phyloP scores from a whole-genome alignment of 768 basidiomycete genomes.

The Boletus vinaceobasis region DNA sequence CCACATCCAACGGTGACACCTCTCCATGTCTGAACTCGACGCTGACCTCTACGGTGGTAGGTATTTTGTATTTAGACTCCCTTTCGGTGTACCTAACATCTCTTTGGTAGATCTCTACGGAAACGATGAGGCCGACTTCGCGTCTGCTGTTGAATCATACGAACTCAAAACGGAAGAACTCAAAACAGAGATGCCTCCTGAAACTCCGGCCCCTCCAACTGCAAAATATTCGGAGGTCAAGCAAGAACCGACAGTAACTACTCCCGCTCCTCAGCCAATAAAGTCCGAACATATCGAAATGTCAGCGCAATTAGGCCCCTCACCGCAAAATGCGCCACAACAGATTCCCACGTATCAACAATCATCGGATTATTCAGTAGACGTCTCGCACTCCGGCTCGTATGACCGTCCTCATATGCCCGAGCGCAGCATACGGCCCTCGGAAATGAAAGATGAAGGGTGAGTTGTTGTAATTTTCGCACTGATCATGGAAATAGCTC shows the following conservation, averaged over 20 bases:
- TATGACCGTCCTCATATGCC: conserved; percentile 43
- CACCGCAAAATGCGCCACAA: conserved; percentile 49
- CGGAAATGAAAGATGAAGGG: conserved; percentile 99
- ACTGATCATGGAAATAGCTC: conserved; percentile 12
- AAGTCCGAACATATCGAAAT: conserved; percentile 12
- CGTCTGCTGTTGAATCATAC: conserved; percentile 41
- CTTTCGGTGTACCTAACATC: background rate
- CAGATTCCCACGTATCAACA: conserved; percentile 81
- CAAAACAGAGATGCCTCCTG: conserved; percentile 26
- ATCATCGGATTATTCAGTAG: conserved; percentile 50
- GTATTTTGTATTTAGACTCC: conserved; percentile 9
- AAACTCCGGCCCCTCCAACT: conserved; percentile 18
- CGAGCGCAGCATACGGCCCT: conserved; percentile 72
- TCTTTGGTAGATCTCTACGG: conserved; percentile 60
- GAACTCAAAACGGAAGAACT: conserved; percentile 31
- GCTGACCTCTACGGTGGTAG: conserved; percentile 87
- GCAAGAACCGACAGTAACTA: conserved; percentile 14
- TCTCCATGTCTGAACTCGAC: conserved; percentile 73
- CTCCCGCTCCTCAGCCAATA: conserved; percentile 7
- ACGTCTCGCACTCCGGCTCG: conserved; percentile 33
- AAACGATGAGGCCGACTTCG: conserved; percentile 57
- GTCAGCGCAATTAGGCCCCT: conserved; percentile 24
- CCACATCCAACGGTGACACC: conserved; percentile 16
- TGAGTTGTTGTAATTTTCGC: conserved; percentile 47
- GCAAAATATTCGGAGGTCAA: conserved; percentile 19